Evolutionary conservation across 805 yeast species (phyloP), one percentile per base, ranked within the genome.

Genomic region (Barnettozyma botsteinii): DNA sequence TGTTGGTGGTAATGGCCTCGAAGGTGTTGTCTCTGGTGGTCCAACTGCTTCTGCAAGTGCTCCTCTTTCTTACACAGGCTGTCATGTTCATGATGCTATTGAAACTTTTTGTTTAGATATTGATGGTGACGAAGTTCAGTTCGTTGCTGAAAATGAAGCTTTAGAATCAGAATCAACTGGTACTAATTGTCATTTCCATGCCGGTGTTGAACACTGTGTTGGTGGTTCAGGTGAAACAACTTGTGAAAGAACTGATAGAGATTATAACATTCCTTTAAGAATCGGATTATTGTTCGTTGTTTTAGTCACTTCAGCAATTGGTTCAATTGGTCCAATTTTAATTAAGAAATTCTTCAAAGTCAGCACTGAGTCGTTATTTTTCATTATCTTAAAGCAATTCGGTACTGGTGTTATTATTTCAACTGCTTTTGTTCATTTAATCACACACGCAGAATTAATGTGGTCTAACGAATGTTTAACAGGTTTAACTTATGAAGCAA

Each of bases 161-260:
- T 10, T 22, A 14, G 29, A 23, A 17, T 22, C 26, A 19, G 14
- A 26, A 18, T 21, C 34, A 9, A 13, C 25, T 19, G 47, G 47
- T n/a, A 29, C 33, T 10, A 41, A 33, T 23, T 50, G 53, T 41
- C 53, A 50, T 35, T 50, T 48, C 46, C 53, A 50, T 36, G 53
- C 53, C 22, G 53, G 53, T 35, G 50, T 50, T 18, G 52, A 50
- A 24, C 53, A 50, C 26, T 50, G 53, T 48, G 41, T 40, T 19
- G 50, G 50, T 28, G 50, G 46, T 21, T 37, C 40, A 14, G 33
- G 23, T n/a, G 50, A 41, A 20, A 19, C 38, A 10, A 33, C 48
- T 8, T 50, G 53, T 42, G 48, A 42, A 28, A 35, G 31, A 25
- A 36, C 18, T 10, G 46, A 45, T 19, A 38, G 47, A 27, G 45